phyloP scores from a whole-genome alignment of 768 basidiomycete genomes.

The Tricholoma bakamatsutake region DNA sequence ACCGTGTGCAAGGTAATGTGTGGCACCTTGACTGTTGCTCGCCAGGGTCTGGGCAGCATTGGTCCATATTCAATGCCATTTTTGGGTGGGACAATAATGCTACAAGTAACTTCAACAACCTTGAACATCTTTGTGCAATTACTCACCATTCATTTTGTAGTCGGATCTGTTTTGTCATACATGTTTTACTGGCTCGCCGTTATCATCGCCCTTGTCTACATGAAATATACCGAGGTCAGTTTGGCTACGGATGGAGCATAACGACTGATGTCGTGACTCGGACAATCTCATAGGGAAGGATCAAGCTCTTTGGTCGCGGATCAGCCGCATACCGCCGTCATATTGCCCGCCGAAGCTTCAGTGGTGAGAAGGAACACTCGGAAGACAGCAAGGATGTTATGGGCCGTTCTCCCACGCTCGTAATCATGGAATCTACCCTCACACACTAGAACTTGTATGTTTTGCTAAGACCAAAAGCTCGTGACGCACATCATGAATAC shows the following conservation, averaged over 20 bases:
- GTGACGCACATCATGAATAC: too few relatives aligned
- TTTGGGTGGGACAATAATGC: conserved; percentile 89
- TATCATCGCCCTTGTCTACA: conserved; percentile 54
- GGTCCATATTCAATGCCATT: conserved; percentile 80
- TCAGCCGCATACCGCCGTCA: not conserved
- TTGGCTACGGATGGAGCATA: not conserved
- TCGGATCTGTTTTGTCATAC: conserved; percentile 81
- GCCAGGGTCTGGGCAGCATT: conserved; percentile 56
- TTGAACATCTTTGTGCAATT: not conserved
- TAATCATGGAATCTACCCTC: not conserved
- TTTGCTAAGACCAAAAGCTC: too few relatives aligned
- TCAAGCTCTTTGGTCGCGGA: not conserved
- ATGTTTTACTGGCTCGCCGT: conserved; percentile 91
- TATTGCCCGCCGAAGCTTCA: not conserved
- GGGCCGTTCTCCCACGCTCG: not conserved
- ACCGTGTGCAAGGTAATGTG: conserved; percentile 72
- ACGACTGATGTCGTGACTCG: not conserved
- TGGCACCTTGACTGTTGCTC: conserved; percentile 87
- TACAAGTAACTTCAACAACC: conserved; percentile 39
- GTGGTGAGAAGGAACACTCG: not conserved
- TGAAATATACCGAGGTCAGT: conserved; percentile 60
- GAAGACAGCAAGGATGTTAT: not conserved
- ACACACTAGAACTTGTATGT: not conserved
- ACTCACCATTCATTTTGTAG: conserved; percentile 19
- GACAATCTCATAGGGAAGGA: not conserved